phyloP scores from a whole-genome alignment of 768 basidiomycete species.

The Postia placenta region DNA sequence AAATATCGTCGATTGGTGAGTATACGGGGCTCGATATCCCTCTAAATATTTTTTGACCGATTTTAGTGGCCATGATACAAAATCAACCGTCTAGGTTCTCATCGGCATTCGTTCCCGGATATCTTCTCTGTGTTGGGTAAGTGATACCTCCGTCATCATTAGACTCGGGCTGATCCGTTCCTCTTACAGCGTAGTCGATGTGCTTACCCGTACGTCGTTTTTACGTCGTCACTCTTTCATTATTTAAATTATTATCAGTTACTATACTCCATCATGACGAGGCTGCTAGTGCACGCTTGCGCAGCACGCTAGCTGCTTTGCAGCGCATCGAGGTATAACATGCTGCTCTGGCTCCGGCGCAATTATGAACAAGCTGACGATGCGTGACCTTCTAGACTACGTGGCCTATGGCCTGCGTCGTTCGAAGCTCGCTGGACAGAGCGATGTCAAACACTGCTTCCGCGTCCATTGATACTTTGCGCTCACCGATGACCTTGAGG shows the following conservation, averaged over 20 bases:
- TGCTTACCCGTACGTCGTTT: background rate
- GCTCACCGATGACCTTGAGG: background rate
- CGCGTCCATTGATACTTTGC: background rate
- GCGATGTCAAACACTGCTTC: background rate
- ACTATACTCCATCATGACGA: background rate
- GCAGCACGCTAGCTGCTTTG: background rate
- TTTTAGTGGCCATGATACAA: background rate
- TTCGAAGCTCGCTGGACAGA: background rate
- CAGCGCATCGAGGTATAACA: conserved; percentile 1
- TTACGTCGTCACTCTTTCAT: background rate
- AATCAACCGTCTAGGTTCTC: background rate
- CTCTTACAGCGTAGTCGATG: background rate
- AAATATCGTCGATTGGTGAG: conserved; percentile 1
- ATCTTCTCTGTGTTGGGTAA: background rate
- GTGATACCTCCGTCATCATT: background rate
- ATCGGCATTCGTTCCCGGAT: background rate
- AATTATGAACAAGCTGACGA: too few species aligned
- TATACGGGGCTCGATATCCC: background rate
- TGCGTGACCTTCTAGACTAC: background rate
- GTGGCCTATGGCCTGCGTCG: background rate
- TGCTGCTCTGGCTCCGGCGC: too few species aligned
- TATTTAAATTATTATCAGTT: background rate
- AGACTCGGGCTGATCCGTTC: background rate
- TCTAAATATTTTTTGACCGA: background rate
- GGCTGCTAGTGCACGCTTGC: background rate